Evolutionary conservation across 1,284 basidiomycete species (phyloP).

Genomic region (Laetiporus sulphureus): DNA sequence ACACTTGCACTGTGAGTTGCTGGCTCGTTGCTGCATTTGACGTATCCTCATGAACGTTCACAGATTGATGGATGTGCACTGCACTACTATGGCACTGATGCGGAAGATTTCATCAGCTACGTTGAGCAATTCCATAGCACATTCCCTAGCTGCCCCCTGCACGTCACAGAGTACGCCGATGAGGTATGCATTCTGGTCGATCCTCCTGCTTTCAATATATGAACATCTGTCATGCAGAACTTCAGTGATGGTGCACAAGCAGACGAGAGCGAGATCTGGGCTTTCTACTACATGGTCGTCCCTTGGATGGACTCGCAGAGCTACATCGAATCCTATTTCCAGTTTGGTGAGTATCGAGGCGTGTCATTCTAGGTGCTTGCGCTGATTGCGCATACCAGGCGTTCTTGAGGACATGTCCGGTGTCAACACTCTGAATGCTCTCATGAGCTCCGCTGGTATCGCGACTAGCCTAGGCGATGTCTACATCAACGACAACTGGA

Average conservation of each 20-base stretch:
- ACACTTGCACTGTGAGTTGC: conserved; percentile 43
- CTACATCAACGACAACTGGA: conserved; percentile 31
- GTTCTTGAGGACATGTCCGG: conserved; percentile 62
- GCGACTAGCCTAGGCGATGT: conserved; percentile 45
- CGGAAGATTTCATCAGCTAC: conserved; percentile 44
- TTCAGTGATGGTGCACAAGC: conserved; percentile 59
- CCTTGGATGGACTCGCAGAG: conserved; percentile 48
- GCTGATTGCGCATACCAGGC: conserved; percentile 33
- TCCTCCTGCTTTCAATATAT: neutral
- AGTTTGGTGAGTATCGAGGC: conserved; percentile 53
- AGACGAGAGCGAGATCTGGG: conserved; percentile 36
- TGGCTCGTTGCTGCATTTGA: conserved; percentile 6
- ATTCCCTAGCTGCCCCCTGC: conserved; percentile 42
- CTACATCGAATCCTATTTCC: conserved; percentile 56
- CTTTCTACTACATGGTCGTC: conserved; percentile 52
- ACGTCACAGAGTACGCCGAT: conserved; percentile 68
- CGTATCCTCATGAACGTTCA: neutral
- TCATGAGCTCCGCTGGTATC: conserved; percentile 35
- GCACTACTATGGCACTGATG: conserved; percentile 57
- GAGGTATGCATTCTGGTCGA: conserved; percentile 32
- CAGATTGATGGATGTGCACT: conserved; percentile 42
- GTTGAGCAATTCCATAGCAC: conserved; percentile 42
- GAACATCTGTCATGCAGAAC: conserved; percentile 33
- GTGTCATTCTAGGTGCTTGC: neutral
- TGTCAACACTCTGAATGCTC: conserved; percentile 57